Conservation (phyloP, 768 basidiomycete genomes). For the Sarcodon aspratus region DNA sequence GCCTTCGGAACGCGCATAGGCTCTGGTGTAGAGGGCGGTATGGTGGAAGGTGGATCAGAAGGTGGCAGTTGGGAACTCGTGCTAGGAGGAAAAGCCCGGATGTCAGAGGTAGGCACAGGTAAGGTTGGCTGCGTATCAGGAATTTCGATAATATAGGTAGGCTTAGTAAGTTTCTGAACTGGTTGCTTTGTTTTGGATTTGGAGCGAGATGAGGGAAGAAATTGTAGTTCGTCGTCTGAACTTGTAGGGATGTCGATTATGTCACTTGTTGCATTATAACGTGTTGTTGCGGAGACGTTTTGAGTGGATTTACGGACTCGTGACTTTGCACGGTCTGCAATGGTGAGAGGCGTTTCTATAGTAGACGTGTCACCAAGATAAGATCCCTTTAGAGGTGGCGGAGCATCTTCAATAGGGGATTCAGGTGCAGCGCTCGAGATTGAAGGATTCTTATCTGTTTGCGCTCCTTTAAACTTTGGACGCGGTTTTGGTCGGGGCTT, state of each 20-base stretch:
- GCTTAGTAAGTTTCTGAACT: too few species aligned
- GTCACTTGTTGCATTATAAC: background rate
- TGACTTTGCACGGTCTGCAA: background rate
- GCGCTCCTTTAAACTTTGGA: too few species aligned
- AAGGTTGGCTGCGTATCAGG: background rate
- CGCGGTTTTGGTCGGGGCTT: too few species aligned
- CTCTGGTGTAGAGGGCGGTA: conserved; percentile 1
- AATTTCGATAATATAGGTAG: background rate
- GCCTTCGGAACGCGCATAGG: conserved; percentile 1
- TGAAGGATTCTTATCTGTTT: too few species aligned
- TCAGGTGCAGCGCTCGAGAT: too few species aligned
- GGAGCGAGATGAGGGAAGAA: background rate
- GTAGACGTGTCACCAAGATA: too few species aligned
- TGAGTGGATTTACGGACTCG: background rate
- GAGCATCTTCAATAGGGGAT: too few species aligned
- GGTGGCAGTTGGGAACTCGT: conserved; percentile 14
- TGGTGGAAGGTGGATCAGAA: conserved; percentile 13
- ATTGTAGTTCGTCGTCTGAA: background rate
- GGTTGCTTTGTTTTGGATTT: background rate
- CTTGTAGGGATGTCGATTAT: background rate
- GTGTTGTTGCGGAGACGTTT: background rate
- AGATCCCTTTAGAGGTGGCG: too few species aligned
- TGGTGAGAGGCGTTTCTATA: background rate
- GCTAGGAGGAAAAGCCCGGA: background rate
- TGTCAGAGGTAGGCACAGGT: conserved; percentile 11